Evolutionary conservation across 164 flowering plant species (phyloP).

Genomic region (Saururus chinensis): DNA sequence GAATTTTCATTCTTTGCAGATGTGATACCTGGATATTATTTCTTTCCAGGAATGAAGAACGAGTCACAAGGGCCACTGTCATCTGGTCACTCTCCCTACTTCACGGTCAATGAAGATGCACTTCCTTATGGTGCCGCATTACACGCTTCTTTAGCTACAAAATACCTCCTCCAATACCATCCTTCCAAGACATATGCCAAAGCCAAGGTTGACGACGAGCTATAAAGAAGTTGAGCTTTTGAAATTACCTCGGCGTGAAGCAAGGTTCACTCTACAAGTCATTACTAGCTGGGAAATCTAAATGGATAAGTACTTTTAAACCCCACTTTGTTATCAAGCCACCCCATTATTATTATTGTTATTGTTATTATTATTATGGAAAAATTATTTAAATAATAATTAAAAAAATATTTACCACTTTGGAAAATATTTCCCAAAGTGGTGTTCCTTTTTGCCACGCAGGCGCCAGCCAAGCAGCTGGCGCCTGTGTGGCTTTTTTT

Average conservation of each 20-base stretch:
- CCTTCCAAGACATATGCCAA: neutral
- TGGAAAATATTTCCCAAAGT: too few species aligned
- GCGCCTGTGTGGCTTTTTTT: too few species aligned
- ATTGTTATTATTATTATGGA: too few species aligned
- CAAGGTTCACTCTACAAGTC: neutral
- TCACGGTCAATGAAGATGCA: slow-evolving; percentile 38
- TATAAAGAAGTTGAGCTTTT: neutral
- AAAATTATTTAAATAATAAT: too few species aligned
- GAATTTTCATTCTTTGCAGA: slow-evolving; percentile 59
- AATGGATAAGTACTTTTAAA: too few species aligned
- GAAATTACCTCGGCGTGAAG: neutral
- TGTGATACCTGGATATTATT: slow-evolving; percentile 39
- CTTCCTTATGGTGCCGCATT: slow-evolving; percentile 55
- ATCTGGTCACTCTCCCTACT: slow-evolving; percentile 49
- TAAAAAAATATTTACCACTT: too few species aligned
- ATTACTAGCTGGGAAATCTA: neutral
- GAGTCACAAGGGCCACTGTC: slow-evolving; percentile 29
- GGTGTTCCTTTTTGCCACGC: too few species aligned
- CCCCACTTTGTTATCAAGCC: too few species aligned
- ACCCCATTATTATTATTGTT: too few species aligned
- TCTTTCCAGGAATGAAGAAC: slow-evolving; percentile 36
- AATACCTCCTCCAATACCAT: slow-evolving; percentile 21
- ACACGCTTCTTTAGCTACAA: slow-evolving; percentile 48
- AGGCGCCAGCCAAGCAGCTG: too few species aligned
- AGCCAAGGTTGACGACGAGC: neutral